Evolutionary conservation across 768 basidiomycete species (phyloP).

Genomic region (Hericium coralloides): DNA sequence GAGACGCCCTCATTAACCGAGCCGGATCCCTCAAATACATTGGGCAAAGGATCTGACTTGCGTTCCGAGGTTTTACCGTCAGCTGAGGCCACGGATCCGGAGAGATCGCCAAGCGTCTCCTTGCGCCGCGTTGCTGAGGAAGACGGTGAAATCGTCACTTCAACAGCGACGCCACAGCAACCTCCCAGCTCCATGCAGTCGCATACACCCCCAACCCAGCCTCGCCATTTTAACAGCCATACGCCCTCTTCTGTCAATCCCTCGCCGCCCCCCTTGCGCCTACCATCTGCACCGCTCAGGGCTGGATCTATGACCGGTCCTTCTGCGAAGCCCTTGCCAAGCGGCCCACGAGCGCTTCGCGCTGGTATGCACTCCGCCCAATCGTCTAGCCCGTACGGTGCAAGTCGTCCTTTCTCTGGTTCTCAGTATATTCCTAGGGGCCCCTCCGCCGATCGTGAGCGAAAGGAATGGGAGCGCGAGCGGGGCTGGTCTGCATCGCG

Average conservation of each 20-base stretch:
- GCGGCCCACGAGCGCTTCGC: slow-evolving; percentile 13
- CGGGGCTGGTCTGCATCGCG: slow-evolving; percentile 6
- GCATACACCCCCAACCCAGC: slow-evolving; percentile 7
- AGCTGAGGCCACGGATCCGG: too few species aligned
- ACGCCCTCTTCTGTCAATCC: neutral
- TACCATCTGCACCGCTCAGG: slow-evolving; percentile 8
- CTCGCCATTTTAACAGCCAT: slow-evolving; percentile 6
- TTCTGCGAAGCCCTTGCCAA: slow-evolving; percentile 12
- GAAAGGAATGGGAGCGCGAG: slow-evolving; percentile 4
- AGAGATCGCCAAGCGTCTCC: neutral
- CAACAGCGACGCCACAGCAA: neutral
- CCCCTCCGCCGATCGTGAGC: slow-evolving; percentile 12
- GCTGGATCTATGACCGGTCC: slow-evolving; percentile 5
- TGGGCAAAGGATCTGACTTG: too few species aligned
- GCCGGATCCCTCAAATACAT: too few species aligned
- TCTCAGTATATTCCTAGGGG: slow-evolving; percentile 10
- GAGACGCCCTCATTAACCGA: too few species aligned
- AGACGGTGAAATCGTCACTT: slow-evolving; percentile 9
- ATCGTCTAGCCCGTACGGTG: neutral
- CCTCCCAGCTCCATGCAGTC: neutral
- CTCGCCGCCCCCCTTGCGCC: neutral
- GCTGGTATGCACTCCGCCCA: slow-evolving; percentile 1
- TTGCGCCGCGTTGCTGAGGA: neutral
- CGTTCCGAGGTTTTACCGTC: too few species aligned
- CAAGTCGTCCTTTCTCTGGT: neutral